phyloP scores from a whole-genome alignment of 139 green algal species.

The Edaphochlamys debaryana region DNA sequence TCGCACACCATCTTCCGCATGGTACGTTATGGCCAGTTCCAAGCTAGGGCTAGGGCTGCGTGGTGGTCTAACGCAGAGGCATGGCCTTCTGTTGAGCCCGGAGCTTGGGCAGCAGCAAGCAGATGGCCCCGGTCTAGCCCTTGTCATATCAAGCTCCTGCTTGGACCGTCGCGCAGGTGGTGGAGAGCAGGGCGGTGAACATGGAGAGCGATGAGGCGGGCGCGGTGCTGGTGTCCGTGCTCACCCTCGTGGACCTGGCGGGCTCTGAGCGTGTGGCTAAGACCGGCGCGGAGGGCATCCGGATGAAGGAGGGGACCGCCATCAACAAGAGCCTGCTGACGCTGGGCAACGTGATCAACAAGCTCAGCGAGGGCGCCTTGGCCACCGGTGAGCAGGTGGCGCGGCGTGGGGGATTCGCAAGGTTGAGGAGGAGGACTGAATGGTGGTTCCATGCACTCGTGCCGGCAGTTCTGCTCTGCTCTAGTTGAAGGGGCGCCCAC shows the following conservation, averaged over 20 bases:
- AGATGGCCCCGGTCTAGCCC: too few relatives aligned
- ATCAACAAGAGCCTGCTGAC: slow-evolving; percentile 96
- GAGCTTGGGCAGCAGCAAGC: too few relatives aligned
- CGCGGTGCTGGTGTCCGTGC: slow-evolving; percentile 82
- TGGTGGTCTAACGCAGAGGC: too few relatives aligned
- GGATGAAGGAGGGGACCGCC: slow-evolving; percentile 92
- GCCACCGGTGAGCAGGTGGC: slow-evolving; percentile 51
- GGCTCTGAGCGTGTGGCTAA: slow-evolving; percentile 92
- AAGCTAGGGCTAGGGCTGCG: too few relatives aligned
- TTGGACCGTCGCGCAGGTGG: slow-evolving; percentile 79
- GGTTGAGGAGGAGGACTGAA: too few relatives aligned
- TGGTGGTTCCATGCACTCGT: too few relatives aligned
- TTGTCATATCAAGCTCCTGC: too few relatives aligned
- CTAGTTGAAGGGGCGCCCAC: too few relatives aligned
- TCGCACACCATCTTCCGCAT: slow-evolving; percentile 98
- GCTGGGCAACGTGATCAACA: slow-evolving; percentile 96
- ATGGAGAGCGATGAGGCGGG: slow-evolving; percentile 61
- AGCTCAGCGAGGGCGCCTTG: slow-evolving; percentile 85
- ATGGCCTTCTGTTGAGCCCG: too few relatives aligned
- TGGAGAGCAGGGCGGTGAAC: slow-evolving; percentile 75
- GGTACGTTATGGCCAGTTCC: slow-evolving; percentile 65
- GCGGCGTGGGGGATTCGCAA: too few relatives aligned
- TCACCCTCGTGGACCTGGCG: slow-evolving; percentile 94
- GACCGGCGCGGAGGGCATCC: slow-evolving; percentile 92
- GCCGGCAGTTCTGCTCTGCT: too few relatives aligned